Evolutionary conservation across 352 stramenopile species (phyloP).

Genomic region (Globisporangium paddicum): DNA sequence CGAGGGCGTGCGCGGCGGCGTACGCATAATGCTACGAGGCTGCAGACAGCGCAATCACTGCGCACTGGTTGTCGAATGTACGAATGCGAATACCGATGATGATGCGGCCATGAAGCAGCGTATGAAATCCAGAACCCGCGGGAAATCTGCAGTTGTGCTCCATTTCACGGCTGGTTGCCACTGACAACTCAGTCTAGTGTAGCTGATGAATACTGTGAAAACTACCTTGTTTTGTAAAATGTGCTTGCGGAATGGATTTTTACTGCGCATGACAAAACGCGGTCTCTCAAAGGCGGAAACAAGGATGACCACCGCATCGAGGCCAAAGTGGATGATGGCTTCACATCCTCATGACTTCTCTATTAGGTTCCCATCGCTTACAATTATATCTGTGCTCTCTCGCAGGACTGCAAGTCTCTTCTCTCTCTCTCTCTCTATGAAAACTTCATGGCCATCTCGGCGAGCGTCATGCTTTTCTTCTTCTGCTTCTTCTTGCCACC

Average conservation of each 20-base stretch:
- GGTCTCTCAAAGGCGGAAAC: no score
- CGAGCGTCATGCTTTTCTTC: slow-evolving; percentile 80
- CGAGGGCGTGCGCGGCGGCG: not conserved
- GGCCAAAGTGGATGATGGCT: not conserved
- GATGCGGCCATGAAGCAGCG: not conserved
- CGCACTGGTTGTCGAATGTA: not conserved
- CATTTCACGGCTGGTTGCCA: no score
- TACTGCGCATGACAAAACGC: no score
- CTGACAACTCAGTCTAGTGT: no score
- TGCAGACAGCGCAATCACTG: not conserved
- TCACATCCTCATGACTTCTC: not conserved
- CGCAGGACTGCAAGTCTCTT: not conserved
- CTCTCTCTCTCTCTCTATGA: slow-evolving; percentile 31
- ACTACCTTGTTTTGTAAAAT: no score
- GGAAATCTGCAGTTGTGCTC: not conserved
- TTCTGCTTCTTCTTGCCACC: slow-evolving; percentile 75
- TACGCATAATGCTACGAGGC: not conserved
- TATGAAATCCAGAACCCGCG: no score
- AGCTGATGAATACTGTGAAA: no score
- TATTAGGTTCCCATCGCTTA: not conserved
- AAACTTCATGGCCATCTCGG: slow-evolving; percentile 80
- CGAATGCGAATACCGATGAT: not conserved
- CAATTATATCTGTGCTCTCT: not conserved
- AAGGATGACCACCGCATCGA: no score
- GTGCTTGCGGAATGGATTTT: no score